phyloP scores from a whole-genome alignment of 2,329 filamentous ascomycete genomes.

The Colletotrichum neosansevieriae region DNA sequence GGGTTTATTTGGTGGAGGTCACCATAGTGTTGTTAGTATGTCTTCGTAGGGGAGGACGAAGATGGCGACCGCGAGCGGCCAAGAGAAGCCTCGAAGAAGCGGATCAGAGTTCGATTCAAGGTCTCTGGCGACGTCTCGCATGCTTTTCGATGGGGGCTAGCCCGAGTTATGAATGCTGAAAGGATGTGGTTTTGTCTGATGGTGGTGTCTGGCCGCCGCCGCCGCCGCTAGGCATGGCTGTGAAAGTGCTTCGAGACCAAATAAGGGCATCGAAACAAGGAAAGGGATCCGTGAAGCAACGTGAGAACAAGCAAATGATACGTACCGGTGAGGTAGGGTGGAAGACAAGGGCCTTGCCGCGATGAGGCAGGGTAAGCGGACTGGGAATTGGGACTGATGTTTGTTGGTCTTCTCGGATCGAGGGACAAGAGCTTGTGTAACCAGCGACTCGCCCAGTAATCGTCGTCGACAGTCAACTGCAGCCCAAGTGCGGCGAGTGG shows the following conservation, averaged over 20 bases:
- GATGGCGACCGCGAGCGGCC: constrained; percentile 27
- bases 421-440: background rate
- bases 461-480: background rate
- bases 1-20: constrained; percentile 33
- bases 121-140: constrained; percentile 6
- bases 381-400: background rate
- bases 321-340: constrained; percentile 23
- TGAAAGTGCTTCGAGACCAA: background rate
- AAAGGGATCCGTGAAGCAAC: constrained; percentile 9
- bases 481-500: background rate
- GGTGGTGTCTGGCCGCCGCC: constrained; percentile 10
- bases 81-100: constrained; percentile 24
- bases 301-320: constrained; percentile 9
- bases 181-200: constrained; percentile 27
- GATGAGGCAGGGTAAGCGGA: background rate
- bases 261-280: constrained; percentile 23
- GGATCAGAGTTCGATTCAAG: constrained; percentile 22
- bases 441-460: too few species aligned
- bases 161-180: constrained; percentile 23
- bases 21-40: background rate
- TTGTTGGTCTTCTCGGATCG: background rate
- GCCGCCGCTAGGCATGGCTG: constrained; percentile 8
- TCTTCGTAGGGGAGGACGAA: constrained; percentile 3
- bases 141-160: constrained; percentile 20
- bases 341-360: background rate